phyloP scores from a whole-genome alignment of 2,329 filamentous ascomycete genomes.

The Penicillium sp. region DNA sequence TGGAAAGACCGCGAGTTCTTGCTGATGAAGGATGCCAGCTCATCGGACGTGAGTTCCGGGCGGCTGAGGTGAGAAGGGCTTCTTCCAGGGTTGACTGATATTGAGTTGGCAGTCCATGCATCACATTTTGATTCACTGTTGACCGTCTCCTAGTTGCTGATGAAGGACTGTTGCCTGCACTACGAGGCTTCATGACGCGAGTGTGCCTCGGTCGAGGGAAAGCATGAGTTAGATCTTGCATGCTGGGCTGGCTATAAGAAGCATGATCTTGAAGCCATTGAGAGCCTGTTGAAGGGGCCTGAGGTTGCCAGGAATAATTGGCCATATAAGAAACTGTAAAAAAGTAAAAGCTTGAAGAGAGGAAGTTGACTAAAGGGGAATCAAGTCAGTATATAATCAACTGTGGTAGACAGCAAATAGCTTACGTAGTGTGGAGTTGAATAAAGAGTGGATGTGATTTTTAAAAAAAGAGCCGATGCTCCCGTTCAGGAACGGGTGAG shows the following conservation, averaged over 20 bases:
- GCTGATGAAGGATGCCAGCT: slow-evolving; percentile 72
- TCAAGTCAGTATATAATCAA: slow-evolving; percentile 13
- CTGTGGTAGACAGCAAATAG: slow-evolving; percentile 7
- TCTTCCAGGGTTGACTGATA: slow-evolving; percentile 49
- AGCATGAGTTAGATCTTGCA: slow-evolving; percentile 49
- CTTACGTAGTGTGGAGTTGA: slow-evolving; percentile 6
- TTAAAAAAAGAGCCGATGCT: slow-evolving; percentile 5
- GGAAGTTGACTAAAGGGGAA: slow-evolving; percentile 6
- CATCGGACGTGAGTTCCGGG: slow-evolving; percentile 57
- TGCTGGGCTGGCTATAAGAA: slow-evolving; percentile 23
- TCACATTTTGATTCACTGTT: slow-evolving; percentile 49
- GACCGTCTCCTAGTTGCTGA: slow-evolving; percentile 52
- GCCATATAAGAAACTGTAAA: slow-evolving; percentile 29
- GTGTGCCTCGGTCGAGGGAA: slow-evolving; percentile 52
- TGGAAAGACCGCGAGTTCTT: slow-evolving; percentile 33
- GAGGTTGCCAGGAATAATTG: slow-evolving; percentile 31
- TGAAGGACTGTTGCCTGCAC: slow-evolving; percentile 68
- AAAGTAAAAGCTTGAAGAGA: not conserved
- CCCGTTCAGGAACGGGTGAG: slow-evolving; percentile 16
- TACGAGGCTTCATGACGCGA: slow-evolving; percentile 63
- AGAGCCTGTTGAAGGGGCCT: slow-evolving; percentile 27
- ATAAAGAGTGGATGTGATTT: slow-evolving; percentile 3
- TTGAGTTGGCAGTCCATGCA: slow-evolving; percentile 44
- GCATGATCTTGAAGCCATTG: slow-evolving; percentile 29
- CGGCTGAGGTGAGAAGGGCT: slow-evolving; percentile 39